Conservation (phyloP, 768 basidiomycete species). For the Tricholoma sp. region DNA sequence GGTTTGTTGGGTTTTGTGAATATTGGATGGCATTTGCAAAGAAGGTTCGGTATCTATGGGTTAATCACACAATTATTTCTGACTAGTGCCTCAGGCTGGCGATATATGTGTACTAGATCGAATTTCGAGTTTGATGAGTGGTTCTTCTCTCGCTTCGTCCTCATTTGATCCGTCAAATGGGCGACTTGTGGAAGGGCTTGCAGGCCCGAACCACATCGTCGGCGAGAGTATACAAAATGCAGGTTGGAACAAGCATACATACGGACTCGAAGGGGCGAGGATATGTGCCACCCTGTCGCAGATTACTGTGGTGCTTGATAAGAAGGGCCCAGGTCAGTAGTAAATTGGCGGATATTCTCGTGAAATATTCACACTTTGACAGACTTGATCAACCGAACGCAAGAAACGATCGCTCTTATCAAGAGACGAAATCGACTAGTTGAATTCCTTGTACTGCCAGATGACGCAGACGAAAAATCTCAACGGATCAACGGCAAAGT, state of each 20-base stretch:
- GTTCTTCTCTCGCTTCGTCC: slow-evolving; percentile 13
- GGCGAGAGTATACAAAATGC: background rate
- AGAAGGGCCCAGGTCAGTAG: slow-evolving; percentile 14
- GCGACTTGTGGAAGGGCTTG: background rate
- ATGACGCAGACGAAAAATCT: slow-evolving; percentile 27
- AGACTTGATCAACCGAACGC: slow-evolving; percentile 12
- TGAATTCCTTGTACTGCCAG: slow-evolving; percentile 8
- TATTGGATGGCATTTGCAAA: slow-evolving; percentile 67
- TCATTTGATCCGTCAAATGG: slow-evolving; percentile 1
- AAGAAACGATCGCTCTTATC: slow-evolving; percentile 16
- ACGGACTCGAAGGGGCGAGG: slow-evolving; percentile 24
- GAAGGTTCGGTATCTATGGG: slow-evolving; percentile 35
- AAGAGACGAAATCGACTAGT: slow-evolving; percentile 12
- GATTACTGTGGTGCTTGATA: slow-evolving; percentile 35
- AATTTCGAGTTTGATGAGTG: slow-evolving; percentile 27
- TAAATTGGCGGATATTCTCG: background rate
- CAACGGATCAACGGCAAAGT: slow-evolving; percentile 44
- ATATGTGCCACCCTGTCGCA: slow-evolving; percentile 41
- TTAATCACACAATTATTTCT: background rate
- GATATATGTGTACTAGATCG: background rate
- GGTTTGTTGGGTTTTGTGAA: slow-evolving; percentile 64
- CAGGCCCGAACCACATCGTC: background rate
- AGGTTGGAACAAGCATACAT: background rate
- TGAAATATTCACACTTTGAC: background rate
- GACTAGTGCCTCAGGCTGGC: background rate